phyloP scores from a whole-genome alignment of 768 basidiomycete genomes.

The Rhizopogon salebrosus region DNA sequence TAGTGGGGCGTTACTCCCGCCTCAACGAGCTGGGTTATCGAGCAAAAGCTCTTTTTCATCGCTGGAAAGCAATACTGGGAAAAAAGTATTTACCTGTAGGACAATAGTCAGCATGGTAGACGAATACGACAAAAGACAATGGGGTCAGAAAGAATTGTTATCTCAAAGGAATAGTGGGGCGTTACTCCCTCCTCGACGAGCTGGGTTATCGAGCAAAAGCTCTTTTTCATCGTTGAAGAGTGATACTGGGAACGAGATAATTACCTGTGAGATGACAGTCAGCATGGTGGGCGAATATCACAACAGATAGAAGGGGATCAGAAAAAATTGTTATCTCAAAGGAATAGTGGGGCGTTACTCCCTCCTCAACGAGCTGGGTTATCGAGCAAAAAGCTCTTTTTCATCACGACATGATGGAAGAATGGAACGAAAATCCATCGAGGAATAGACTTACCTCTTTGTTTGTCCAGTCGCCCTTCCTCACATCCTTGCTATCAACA shows the following conservation, averaged over 20 bases:
- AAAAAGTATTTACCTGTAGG: constrained; percentile 16
- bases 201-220: constrained; percentile 86
- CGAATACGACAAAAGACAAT: neutral
- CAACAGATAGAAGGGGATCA: constrained; percentile 26
- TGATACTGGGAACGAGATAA: neutral
- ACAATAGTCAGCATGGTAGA: constrained; percentile 6
- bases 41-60: constrained; percentile 70
- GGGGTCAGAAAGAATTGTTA: constrained; percentile 40
- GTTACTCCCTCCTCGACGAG: constrained; percentile 95
- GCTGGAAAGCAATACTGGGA: constrained; percentile 2
- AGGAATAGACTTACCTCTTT: constrained; percentile 73
- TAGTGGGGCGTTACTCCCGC: constrained; percentile 76
- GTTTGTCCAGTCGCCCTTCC: constrained; percentile 91
- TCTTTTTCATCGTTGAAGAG: constrained; percentile 57
- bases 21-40: constrained; percentile 91
- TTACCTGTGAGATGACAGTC: constrained; percentile 17
- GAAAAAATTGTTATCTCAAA: constrained; percentile 55
- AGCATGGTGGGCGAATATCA: constrained; percentile 2
- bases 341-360: constrained; percentile 82
- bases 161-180: constrained; percentile 74
- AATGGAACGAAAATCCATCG: neutral
- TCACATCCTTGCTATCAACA: constrained; percentile 81
- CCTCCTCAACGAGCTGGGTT: constrained; percentile 97
- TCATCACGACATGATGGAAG: constrained; percentile 40
- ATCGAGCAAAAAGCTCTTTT: constrained; percentile 78